Conservation (phyloP, 352 stramenopile species). For the Globisporangium cederbergense region DNA sequence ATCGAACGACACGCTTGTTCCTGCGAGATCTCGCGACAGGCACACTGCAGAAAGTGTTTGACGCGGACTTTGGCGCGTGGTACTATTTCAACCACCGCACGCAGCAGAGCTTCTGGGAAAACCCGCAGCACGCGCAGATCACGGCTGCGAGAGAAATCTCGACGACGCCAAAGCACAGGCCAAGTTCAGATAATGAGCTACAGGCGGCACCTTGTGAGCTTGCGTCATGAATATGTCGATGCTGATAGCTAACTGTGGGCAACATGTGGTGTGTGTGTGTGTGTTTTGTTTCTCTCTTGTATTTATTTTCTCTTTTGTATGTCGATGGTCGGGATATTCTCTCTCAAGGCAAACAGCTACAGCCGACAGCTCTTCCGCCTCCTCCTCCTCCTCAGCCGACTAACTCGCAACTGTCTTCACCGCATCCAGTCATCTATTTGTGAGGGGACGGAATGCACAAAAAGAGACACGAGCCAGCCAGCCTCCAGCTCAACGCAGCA, state of each 20-base stretch:
- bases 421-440: slow-evolving; percentile 12
- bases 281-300: slow-evolving; percentile 19
- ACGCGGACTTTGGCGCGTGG: slow-evolving; percentile 36
- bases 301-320: slow-evolving; percentile 28
- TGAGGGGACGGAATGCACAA: slow-evolving; percentile 12
- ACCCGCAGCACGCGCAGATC: slow-evolving; percentile 26
- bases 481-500: background rate
- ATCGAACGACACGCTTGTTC: slow-evolving; percentile 30
- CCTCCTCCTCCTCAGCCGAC: background rate
- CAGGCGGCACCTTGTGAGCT: too few species aligned
- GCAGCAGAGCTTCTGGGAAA: slow-evolving; percentile 52
- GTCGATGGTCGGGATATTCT: slow-evolving; percentile 7
- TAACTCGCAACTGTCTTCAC: background rate
- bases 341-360: slow-evolving; percentile 5
- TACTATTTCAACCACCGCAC: slow-evolving; percentile 60
- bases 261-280: slow-evolving; percentile 10
- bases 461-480: background rate
- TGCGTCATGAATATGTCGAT: background rate
- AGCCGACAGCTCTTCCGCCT: background rate
- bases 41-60: slow-evolving; percentile 41
- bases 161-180: background rate
- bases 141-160: slow-evolving; percentile 3
- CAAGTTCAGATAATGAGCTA: too few species aligned
- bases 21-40: slow-evolving; percentile 31
- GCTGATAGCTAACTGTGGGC: background rate